Evolutionary conservation across 177 flowering plant genomes (phyloP).

Genomic region (Vitis hybrid): DNA sequence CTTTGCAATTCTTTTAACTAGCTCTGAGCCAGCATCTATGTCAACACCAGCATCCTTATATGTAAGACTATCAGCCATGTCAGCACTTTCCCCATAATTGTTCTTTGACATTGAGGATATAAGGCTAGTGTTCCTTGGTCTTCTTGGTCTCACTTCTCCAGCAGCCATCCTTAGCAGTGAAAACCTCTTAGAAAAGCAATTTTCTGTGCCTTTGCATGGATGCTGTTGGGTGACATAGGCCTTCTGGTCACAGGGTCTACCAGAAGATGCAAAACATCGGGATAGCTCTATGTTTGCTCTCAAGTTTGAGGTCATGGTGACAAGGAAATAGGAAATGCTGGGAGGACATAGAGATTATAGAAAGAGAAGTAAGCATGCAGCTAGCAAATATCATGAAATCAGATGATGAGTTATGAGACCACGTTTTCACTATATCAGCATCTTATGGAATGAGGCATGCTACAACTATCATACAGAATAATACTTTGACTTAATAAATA

Average conservation of each 20-base stretch:
- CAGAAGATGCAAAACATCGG: conserved; percentile 7
- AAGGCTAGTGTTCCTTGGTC: background rate
- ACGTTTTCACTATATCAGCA: no score
- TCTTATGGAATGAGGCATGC: no score
- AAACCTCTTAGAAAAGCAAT: conserved; percentile 5
- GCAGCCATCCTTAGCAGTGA: conserved; percentile 4
- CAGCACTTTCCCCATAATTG: background rate
- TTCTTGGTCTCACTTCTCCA: background rate
- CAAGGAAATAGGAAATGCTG: background rate
- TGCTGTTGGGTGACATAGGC: background rate
- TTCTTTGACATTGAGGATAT: conserved; percentile 17
- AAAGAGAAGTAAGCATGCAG: no score
- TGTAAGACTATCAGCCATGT: conserved; percentile 43
- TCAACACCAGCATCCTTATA: conserved; percentile 92
- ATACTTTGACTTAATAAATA: no score
- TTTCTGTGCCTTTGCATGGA: background rate
- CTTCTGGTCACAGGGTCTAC: conserved; percentile 1
- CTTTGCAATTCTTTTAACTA: conserved; percentile 81
- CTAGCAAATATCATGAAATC: no score
- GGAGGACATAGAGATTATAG: background rate
- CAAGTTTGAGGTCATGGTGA: conserved; percentile 23
- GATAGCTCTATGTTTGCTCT: conserved; percentile 30
- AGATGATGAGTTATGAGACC: no score
- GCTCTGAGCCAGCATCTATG: conserved; percentile 97
- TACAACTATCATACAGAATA: no score